A percentile compares a stretch with the other conserved stretches of the same genome.
These are phyloP conservation scores for Lentinula novae-zelandiae DNA, from an alignment of 1,284 basidiomycete species.

Conservation along the genomic window DNA sequence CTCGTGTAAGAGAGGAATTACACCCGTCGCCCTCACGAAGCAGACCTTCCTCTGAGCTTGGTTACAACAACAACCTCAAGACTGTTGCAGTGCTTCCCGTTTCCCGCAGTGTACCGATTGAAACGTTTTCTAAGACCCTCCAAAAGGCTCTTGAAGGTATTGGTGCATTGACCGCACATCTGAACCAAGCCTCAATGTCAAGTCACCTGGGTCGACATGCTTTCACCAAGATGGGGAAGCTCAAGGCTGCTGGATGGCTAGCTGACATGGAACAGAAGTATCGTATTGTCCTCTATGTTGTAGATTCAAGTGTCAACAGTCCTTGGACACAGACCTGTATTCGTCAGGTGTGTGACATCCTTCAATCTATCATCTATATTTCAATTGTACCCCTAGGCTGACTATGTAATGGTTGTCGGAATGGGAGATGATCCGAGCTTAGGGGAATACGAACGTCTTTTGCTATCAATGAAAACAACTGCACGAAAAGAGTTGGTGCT, in stretches of 20 bases:
- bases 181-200: slow-evolving; percentile 90
- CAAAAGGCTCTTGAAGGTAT: slow-evolving; percentile 84
- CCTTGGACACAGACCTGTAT: slow-evolving; percentile 98
- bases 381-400: slow-evolving; percentile 54
- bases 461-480: slow-evolving; percentile 95
- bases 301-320: slow-evolving; percentile 87
- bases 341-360: slow-evolving; percentile 59
- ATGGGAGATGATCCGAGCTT: slow-evolving; percentile 89
- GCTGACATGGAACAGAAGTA: slow-evolving; percentile 94
- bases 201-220: slow-evolving; percentile 88
- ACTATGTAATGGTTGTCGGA: slow-evolving; percentile 93
- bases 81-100: slow-evolving; percentile 85
- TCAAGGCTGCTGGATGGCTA: slow-evolving; percentile 91
- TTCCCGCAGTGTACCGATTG: slow-evolving; percentile 81
- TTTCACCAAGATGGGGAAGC: slow-evolving; percentile 91
- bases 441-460: slow-evolving; percentile 90
- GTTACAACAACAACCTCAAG: slow-evolving; percentile 90
- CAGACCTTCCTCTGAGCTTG: slow-evolving; percentile 46
- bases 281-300: slow-evolving; percentile 89
- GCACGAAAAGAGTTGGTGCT: slow-evolving; percentile 96
- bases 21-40: slow-evolving; percentile 53
- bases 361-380: background rate
- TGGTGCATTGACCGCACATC: slow-evolving; percentile 83
- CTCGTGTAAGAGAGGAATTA: slow-evolving; percentile 83
- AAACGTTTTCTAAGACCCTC: slow-evolving; percentile 86